Evolutionary conservation across 2,329 filamentous ascomycete genomes (phyloP).

Genomic region (Byssochlamys sp.): DNA sequence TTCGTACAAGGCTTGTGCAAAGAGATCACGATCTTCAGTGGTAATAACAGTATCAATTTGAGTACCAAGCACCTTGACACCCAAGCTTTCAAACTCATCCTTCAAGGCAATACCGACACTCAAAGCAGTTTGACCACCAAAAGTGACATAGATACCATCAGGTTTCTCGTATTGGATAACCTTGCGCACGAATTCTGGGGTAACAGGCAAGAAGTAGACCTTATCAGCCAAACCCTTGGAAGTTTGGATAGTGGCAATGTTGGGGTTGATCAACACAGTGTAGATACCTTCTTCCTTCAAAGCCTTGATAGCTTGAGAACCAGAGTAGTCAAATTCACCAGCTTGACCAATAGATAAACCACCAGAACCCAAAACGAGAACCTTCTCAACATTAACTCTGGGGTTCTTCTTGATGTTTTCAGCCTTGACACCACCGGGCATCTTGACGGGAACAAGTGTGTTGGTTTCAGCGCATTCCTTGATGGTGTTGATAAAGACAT

Average conservation of each 20-base stretch:
- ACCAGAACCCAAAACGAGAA: conserved; percentile 83
- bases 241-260: conserved; percentile 97
- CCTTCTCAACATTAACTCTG: conserved; percentile 80
- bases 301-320: conserved; percentile 95
- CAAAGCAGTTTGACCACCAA: conserved; percentile 91
- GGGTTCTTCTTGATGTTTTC: conserved; percentile 72
- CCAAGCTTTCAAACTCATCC: conserved; percentile 86
- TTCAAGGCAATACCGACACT: conserved; percentile 94
- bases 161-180: conserved; percentile 90
- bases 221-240: conserved; percentile 96
- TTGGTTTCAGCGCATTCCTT: conserved; percentile 60
- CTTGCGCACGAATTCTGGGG: conserved; percentile 91
- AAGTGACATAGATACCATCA: conserved; percentile 94
- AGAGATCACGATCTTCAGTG: conserved; percentile 93
- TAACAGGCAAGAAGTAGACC: conserved; percentile 96
- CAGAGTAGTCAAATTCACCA: conserved; percentile 97
- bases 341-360: conserved; percentile 95
- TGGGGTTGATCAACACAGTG: conserved; percentile 95
- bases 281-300: conserved; percentile 97
- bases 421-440: conserved; percentile 69
- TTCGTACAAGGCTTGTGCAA: conserved; percentile 94
- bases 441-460: conserved; percentile 69
- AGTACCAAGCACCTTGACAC: conserved; percentile 88
- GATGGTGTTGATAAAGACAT: conserved; percentile 87
- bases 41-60: conserved; percentile 97